Conservation (phyloP, 23 red algal genomes). For the Agarophyton chilense region DNA sequence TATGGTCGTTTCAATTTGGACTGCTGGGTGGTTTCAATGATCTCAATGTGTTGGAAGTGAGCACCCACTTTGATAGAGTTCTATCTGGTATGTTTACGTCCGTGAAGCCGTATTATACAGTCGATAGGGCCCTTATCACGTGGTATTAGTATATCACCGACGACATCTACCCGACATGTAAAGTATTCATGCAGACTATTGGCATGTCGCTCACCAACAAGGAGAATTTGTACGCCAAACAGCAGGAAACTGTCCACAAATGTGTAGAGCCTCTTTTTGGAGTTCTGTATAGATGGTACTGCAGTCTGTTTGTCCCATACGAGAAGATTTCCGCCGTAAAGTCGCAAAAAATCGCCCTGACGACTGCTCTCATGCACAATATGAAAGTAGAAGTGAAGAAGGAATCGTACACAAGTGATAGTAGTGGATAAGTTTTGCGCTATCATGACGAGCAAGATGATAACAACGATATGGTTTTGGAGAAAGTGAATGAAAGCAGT, state of each 20-base stretch:
- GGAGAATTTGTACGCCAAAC: background rate
- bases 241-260: background rate
- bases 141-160: conserved; percentile 15
- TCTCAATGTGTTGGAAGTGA: background rate
- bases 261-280: conserved; percentile 1
- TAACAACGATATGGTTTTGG: too few relatives aligned
- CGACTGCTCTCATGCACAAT: conserved; percentile 13
- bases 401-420: background rate
- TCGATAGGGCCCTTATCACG: background rate
- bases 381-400: conserved; percentile 16
- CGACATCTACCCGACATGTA: background rate
- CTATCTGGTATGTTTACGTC: background rate
- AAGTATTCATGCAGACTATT: conserved; percentile 1
- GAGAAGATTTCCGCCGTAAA: background rate
- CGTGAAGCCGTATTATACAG: conserved; percentile 3
- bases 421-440: too few relatives aligned
- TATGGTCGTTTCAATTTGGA: background rate
- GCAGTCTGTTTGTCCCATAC: background rate
- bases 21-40: background rate
- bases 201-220: background rate
- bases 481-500: too few relatives aligned
- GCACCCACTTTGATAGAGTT: background rate
- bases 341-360: background rate
- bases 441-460: too few relatives aligned
- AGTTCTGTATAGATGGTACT: background rate